Evolutionary conservation across 2,329 filamentous ascomycete species (phyloP).

Genomic region (Septoria petroselini): DNA sequence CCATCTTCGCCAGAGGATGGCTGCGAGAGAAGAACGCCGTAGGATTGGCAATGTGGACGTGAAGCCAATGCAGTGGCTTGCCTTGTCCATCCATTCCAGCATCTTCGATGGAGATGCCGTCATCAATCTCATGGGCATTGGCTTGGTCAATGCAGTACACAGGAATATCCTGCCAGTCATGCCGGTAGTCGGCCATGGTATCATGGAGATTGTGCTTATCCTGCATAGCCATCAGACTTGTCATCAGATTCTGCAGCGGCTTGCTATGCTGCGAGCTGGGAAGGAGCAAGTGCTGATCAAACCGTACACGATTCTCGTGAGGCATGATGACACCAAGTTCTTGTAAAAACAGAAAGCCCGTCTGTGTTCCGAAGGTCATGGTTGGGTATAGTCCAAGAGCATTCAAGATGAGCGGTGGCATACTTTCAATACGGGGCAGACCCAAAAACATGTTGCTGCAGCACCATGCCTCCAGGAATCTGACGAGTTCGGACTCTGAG

Average conservation of each 20-base stretch:
- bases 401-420: constrained; percentile 64
- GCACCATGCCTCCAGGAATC: constrained; percentile 68
- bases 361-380: constrained; percentile 45
- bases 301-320: constrained; percentile 66
- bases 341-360: constrained; percentile 66
- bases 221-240: constrained; percentile 31
- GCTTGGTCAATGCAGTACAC: constrained; percentile 72
- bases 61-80: constrained; percentile 65
- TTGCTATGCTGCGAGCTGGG: constrained; percentile 48
- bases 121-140: constrained; percentile 69
- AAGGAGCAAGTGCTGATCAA: constrained; percentile 54
- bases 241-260: constrained; percentile 44
- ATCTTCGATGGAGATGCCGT: constrained; percentile 69
- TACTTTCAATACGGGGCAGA: constrained; percentile 55
- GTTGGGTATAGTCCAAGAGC: constrained; percentile 60
- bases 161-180: constrained; percentile 57
- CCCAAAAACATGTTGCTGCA: constrained; percentile 54
- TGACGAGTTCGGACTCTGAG: constrained; percentile 57
- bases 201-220: constrained; percentile 47
- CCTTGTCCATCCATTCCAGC: constrained; percentile 30
- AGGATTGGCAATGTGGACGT: constrained; percentile 75
- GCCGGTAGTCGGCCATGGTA: constrained; percentile 56
- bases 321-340: constrained; percentile 70
- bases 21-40: constrained; percentile 64
- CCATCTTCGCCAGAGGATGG: constrained; percentile 58